Evolutionary conservation across 2,329 filamentous ascomycete genomes (phyloP).

Genomic region (Xylaria sp.): DNA sequence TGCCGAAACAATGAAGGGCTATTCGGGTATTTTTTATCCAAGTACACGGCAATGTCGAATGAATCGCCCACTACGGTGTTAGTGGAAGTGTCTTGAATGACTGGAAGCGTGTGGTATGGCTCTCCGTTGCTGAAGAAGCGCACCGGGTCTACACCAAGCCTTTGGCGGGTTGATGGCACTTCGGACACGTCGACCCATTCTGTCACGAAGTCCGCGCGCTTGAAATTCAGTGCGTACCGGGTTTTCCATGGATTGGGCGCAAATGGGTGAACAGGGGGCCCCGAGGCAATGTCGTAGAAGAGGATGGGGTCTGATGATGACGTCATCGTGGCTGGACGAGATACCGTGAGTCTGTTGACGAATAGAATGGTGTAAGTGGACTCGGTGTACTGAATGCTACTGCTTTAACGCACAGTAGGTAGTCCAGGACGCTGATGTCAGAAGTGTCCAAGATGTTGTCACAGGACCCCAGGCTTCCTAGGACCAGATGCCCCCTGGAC

Average conservation of each 20-base stretch:
- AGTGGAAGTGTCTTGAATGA: conserved; percentile 60
- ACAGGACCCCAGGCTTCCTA: not conserved
- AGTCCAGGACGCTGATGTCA: not conserved
- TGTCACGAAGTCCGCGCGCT: conserved; percentile 50
- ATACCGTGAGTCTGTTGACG: not conserved
- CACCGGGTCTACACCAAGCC: conserved; percentile 58
- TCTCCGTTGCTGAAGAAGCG: conserved; percentile 66
- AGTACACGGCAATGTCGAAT: conserved; percentile 71
- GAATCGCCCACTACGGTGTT: conserved; percentile 65
- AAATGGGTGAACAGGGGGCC: conserved; percentile 46
- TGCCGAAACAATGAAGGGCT: conserved; percentile 61
- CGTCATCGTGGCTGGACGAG: conserved; percentile 18
- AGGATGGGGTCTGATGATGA: conserved; percentile 42
- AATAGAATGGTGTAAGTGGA: conserved; percentile 8
- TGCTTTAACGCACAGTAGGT: too few relatives aligned
- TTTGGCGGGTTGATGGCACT: conserved; percentile 58
- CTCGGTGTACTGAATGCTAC: not conserved
- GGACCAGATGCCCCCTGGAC: too few relatives aligned
- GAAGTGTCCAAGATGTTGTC: conserved; percentile 1
- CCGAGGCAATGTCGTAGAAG: conserved; percentile 57
- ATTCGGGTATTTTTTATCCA: conserved; percentile 62
- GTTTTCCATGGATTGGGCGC: conserved; percentile 51
- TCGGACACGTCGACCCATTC: conserved; percentile 64
- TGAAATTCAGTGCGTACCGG: conserved; percentile 56
- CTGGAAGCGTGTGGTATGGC: conserved; percentile 69